Evolutionary conservation across 768 basidiomycete genomes (phyloP).

Genomic region (Amylocystis lapponica): DNA sequence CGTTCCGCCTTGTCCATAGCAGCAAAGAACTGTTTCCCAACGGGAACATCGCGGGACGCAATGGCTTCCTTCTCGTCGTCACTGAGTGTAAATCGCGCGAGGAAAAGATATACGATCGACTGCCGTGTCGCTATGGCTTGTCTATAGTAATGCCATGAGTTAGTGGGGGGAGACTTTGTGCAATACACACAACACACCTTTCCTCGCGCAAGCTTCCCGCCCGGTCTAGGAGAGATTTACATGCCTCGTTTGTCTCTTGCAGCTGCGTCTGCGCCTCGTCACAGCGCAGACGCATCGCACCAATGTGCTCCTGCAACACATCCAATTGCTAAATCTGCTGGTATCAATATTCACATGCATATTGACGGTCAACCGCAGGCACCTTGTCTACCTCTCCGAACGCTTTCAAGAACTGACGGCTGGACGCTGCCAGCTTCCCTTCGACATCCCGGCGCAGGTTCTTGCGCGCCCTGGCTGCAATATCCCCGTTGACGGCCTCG

Average conservation of each 20-base stretch:
- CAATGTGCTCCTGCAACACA: constrained; percentile 69
- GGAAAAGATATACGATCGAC: constrained; percentile 72
- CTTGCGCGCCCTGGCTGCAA: constrained; percentile 69
- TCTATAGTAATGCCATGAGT: constrained; percentile 32
- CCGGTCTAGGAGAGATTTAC: constrained; percentile 73
- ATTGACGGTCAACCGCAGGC: constrained; percentile 3
- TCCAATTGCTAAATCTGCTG: constrained; percentile 63
- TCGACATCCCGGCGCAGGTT: constrained; percentile 84
- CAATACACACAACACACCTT: constrained; percentile 38
- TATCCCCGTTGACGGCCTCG: constrained; percentile 46
- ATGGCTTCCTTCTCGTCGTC: constrained; percentile 69
- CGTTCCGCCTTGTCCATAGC: constrained; percentile 83
- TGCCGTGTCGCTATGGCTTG: constrained; percentile 65
- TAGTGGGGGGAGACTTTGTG: neutral
- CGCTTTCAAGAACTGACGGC: constrained; percentile 74
- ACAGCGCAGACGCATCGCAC: constrained; percentile 75
- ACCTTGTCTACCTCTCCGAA: constrained; percentile 91
- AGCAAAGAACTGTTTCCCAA: constrained; percentile 70
- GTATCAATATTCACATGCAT: neutral
- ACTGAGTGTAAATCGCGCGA: constrained; percentile 78
- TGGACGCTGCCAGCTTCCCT: constrained; percentile 72
- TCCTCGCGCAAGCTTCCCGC: constrained; percentile 73
- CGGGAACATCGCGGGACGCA: constrained; percentile 70
- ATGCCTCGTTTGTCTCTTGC: constrained; percentile 66
- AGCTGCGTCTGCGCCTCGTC: constrained; percentile 80